Evolutionary conservation across 1,284 basidiomycete species (phyloP).

Genomic region (Irpex sp.): DNA sequence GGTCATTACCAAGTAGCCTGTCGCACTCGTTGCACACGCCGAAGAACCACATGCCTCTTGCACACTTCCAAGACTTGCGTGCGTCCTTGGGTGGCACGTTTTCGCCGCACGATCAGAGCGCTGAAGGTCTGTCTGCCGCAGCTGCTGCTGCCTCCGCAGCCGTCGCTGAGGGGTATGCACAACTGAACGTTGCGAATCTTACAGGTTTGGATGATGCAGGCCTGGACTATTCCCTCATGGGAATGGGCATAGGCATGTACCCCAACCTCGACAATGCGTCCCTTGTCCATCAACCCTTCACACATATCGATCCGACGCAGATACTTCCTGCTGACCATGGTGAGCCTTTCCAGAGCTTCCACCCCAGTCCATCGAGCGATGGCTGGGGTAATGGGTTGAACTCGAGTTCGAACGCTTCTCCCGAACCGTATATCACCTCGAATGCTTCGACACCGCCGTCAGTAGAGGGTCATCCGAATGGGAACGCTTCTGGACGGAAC

Average conservation of each 20-base stretch:
- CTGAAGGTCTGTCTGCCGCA: constrained; percentile 58
- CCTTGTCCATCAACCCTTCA: constrained; percentile 47
- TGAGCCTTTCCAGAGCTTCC: constrained; percentile 49
- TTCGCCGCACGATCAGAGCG: constrained; percentile 19
- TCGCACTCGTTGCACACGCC: constrained; percentile 15
- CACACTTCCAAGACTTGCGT: constrained; percentile 33
- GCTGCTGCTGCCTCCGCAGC: constrained; percentile 59
- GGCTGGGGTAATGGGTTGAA: constrained; percentile 67
- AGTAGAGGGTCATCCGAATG: constrained; percentile 42
- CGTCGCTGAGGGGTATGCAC: constrained; percentile 67
- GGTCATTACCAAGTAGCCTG: constrained; percentile 15
- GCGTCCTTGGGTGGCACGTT: constrained; percentile 23
- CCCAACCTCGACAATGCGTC: constrained; percentile 40
- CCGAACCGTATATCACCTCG: constrained; percentile 68
- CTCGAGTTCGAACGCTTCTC: constrained; percentile 68
- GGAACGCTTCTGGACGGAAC: constrained; percentile 16
- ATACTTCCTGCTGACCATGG: constrained; percentile 58
- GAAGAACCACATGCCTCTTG: constrained; percentile 20
- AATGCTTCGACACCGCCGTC: constrained; percentile 70
- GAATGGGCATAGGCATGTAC: constrained; percentile 47
- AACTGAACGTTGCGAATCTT: constrained; percentile 51
- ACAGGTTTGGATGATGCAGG: constrained; percentile 47
- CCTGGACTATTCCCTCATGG: constrained; percentile 61
- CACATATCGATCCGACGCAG: constrained; percentile 86
- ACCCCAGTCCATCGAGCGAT: constrained; percentile 78